Evolutionary conservation across 768 basidiomycete genomes (phyloP).

Genomic region (Lactifluus piperatus): DNA sequence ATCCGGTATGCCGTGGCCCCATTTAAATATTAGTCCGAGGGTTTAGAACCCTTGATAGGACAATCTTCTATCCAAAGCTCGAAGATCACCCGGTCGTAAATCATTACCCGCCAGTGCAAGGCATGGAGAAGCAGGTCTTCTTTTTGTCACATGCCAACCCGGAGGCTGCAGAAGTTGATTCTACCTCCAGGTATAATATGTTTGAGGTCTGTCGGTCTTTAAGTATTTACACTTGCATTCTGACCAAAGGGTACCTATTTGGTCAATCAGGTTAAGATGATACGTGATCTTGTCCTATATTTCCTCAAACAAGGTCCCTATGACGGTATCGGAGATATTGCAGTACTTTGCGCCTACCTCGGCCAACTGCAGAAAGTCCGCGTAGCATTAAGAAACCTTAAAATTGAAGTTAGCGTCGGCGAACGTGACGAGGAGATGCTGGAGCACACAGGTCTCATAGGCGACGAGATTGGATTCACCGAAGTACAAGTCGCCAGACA

Average conservation of each 20-base stretch:
- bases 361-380: constrained; percentile 39
- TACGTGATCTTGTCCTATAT: constrained; percentile 43
- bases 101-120: constrained; percentile 48
- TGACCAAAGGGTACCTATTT: not conserved
- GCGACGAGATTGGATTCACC: constrained; percentile 33
- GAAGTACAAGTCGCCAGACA: constrained; percentile 42
- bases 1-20: constrained; percentile 34
- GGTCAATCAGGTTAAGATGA: constrained; percentile 31
- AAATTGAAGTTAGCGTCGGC: constrained; percentile 56
- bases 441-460: constrained; percentile 37
- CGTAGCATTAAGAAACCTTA: constrained; percentile 30
- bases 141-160: constrained; percentile 55
- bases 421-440: constrained; percentile 56
- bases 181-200: constrained; percentile 52
- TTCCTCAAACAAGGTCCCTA: constrained; percentile 44
- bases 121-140: constrained; percentile 54
- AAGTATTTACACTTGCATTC: not conserved
- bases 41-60: constrained; percentile 26
- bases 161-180: constrained; percentile 54
- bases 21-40: not conserved
- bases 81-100: constrained; percentile 47
- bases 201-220: constrained; percentile 43
- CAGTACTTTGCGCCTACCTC: constrained; percentile 44
- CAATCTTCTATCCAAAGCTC: constrained; percentile 51
- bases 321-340: constrained; percentile 38